Conservation (phyloP, 306 rosid species). For the Pyrus bretschneideri region DNA sequence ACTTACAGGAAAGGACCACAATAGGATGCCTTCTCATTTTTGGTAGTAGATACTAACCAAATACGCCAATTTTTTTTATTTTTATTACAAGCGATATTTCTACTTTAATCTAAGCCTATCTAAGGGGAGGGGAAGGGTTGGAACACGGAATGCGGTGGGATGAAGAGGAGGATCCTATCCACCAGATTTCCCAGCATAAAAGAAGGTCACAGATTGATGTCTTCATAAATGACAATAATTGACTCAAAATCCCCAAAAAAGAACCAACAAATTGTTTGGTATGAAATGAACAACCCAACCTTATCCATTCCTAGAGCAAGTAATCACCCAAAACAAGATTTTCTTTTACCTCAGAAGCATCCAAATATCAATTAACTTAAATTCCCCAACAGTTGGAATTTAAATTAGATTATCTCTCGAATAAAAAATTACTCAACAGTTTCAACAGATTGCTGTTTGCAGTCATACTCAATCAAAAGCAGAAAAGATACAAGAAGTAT, state of each 20-base stretch:
- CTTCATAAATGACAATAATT: constrained; percentile 18
- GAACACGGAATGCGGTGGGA: not conserved
- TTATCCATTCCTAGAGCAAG: not conserved
- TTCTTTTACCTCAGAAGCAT: not conserved
- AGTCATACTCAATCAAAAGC: not conserved
- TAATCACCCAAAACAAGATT: constrained; percentile 14
- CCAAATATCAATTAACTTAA: constrained; percentile 5
- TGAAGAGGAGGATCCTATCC: not conserved
- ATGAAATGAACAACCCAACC: constrained; percentile 1
- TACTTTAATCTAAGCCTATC: not conserved
- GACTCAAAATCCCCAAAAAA: not conserved
- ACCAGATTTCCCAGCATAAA: not conserved
- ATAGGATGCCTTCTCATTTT: not conserved
- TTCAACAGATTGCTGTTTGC: not conserved
- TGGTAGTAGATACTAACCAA: not conserved
- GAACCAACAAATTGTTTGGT: not conserved
- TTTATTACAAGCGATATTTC: not conserved
- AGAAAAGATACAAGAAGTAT: not conserved
- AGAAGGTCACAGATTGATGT: constrained; percentile 3
- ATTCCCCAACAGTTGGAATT: not conserved
- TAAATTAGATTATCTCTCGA: not conserved
- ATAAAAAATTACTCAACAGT: not conserved
- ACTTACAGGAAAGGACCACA: not conserved
- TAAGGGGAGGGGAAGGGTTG: not conserved
- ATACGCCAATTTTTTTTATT: too few species aligned